These are phyloP conservation scores for Ustilago loliicola DNA, from an alignment of 1,284 basidiomycete species.

Conservation along the genomic window DNA sequence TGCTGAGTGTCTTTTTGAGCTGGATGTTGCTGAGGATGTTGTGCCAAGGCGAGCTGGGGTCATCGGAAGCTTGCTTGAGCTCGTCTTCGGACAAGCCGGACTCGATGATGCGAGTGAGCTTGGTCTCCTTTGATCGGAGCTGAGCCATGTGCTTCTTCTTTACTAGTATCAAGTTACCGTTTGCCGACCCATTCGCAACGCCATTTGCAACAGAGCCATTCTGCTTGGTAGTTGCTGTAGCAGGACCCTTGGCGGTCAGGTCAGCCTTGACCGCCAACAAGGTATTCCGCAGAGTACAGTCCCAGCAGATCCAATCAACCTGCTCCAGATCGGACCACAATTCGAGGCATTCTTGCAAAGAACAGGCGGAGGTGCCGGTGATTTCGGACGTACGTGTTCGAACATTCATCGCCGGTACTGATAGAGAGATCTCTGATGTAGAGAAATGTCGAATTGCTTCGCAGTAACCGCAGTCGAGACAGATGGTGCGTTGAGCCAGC, in stretches of 20 bases:
- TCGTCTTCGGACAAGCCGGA: constrained; percentile 61
- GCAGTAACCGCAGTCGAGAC: constrained; percentile 66
- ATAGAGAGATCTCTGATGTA: constrained; percentile 61
- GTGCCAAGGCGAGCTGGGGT: constrained; percentile 30
- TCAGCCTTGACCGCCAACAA: constrained; percentile 23
- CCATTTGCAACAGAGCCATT: constrained; percentile 29
- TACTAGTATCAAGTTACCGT: constrained; percentile 24
- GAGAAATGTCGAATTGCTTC: constrained; percentile 65
- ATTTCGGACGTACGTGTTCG: constrained; percentile 36
- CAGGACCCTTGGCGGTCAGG: constrained; percentile 16
- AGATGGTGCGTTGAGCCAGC: constrained; percentile 63
- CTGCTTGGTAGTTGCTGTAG: constrained; percentile 11
- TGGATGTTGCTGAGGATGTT: constrained; percentile 33
- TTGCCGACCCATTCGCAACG: constrained; percentile 20
- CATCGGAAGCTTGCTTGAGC: constrained; percentile 31
- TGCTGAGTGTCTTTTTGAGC: constrained; percentile 48
- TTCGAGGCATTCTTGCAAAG: constrained; percentile 60
- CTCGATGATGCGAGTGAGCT: constrained; percentile 36
- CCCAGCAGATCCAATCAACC: constrained; percentile 68
- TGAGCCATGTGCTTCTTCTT: constrained; percentile 46
- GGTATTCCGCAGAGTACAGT: constrained; percentile 61
- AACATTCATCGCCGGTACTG: constrained; percentile 48
- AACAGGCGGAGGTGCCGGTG: constrained; percentile 53
- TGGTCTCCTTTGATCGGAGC: constrained; percentile 33
- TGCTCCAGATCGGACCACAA: constrained; percentile 64